Evolutionary conservation across 352 stramenopile genomes (phyloP).

Genomic region (Globisporangium paroecandrum): DNA sequence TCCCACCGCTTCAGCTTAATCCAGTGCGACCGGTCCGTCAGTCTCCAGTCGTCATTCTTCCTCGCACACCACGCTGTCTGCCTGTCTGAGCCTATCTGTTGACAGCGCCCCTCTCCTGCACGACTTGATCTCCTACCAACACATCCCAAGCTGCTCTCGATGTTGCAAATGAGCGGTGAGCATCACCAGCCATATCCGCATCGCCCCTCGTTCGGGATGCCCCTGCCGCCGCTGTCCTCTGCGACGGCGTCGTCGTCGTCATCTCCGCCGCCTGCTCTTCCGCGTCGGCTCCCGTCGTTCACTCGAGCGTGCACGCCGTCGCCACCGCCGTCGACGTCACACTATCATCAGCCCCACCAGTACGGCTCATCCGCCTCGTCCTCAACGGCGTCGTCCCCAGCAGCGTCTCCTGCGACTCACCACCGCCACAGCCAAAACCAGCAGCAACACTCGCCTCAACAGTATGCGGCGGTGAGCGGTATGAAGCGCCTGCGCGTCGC

Average conservation of each 20-base stretch:
- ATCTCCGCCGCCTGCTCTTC: neutral
- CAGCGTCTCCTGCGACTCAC: neutral
- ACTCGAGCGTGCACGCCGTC: neutral
- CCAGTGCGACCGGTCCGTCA: too few relatives aligned
- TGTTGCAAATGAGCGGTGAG: constrained; percentile 14
- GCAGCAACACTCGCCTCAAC: neutral
- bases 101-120: neutral
- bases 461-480: neutral
- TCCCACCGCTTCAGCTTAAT: too few relatives aligned
- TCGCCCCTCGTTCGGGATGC: neutral
- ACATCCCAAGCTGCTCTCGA: neutral
- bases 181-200: neutral
- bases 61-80: too few relatives aligned
- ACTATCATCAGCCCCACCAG: neutral
- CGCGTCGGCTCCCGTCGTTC: constrained; percentile 1
- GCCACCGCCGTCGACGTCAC: neutral
- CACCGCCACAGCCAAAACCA: neutral
- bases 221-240: constrained; percentile 7
- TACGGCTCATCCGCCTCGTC: neutral
- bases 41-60: too few relatives aligned
- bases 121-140: neutral
- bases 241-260: neutral
- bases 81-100: neutral
- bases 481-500: constrained; percentile 3
- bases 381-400: neutral